Evolutionary conservation across 1,284 basidiomycete species (phyloP).

Genomic region (Marasmius fiardii): DNA sequence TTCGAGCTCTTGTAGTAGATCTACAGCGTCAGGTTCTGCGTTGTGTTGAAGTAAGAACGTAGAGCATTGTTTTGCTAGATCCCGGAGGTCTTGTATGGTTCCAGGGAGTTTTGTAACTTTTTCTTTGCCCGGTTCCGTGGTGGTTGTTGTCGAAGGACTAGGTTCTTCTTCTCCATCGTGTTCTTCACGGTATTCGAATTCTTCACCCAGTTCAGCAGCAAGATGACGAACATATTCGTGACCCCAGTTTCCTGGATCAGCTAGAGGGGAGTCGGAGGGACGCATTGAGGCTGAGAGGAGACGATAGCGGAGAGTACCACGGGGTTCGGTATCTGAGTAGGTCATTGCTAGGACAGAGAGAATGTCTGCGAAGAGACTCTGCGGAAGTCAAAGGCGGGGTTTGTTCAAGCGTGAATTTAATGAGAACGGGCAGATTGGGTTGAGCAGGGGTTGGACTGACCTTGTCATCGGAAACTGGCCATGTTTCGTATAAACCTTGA

Average conservation of each 20-base stretch:
- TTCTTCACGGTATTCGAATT: constrained; percentile 67
- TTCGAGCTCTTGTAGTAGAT: constrained; percentile 93
- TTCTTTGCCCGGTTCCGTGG: constrained; percentile 23
- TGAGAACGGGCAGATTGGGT: neutral
- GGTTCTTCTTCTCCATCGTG: constrained; percentile 37
- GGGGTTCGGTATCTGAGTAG: constrained; percentile 93
- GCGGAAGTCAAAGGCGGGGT: too few relatives aligned
- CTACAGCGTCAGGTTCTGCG: constrained; percentile 98
- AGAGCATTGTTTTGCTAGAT: constrained; percentile 84
- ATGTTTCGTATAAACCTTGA: constrained; percentile 78
- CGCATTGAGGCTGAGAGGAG: constrained; percentile 77
- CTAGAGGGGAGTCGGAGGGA: constrained; percentile 59
- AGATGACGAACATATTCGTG: constrained; percentile 99
- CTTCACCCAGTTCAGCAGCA: constrained; percentile 94
- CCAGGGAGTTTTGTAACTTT: constrained; percentile 29
- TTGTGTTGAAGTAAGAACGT: constrained; percentile 93
- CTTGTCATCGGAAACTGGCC: constrained; percentile 79
- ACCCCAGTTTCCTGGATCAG: constrained; percentile 95
- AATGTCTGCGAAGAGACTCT: constrained; percentile 97
- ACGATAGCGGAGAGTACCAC: constrained; percentile 92
- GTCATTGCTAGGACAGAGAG: constrained; percentile 99
- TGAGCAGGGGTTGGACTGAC: constrained; percentile 43
- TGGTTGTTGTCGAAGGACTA: too few relatives aligned
- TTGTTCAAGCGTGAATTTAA: constrained; percentile 10
- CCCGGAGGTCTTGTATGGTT: constrained; percentile 70